Evolutionary conservation across 257 asterid species (phyloP), one percentile per base, ranked within the genome.

Genomic region (Gardenia jasminoides): DNA sequence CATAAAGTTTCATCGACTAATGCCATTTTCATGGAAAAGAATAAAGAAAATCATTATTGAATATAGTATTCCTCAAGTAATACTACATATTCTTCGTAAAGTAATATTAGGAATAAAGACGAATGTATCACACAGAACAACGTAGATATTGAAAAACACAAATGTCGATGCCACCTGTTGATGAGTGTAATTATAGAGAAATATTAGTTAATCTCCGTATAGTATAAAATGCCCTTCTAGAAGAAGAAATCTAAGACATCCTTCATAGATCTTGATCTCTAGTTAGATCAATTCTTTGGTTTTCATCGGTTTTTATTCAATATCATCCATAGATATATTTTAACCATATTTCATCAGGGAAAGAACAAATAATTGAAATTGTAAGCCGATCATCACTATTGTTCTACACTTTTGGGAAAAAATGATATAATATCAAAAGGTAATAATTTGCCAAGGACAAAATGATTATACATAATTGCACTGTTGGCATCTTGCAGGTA

Each of bases 401-500:
- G 24, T 15, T 15, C 20, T 16, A 33, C 36, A 7, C 46, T 4
- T 19, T 19, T 7, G 13, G 11, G 1, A 6, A 66, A 15, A 31
- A 3, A 2, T 33, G 33, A 66, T 31, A 67, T 3, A 36, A 67
- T 13, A 54, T 15, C 16, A 31, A 54, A 70, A 36, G n/a, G 41
- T 36, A 36, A 78, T 10, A 61, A 24, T 59, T 56, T 39, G 70
- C 59, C 52, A 30, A 78, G 17, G 69, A 70, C 70, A 54, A 39
- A 33, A 67, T 52, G 30, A 67, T 69, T 47, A 77, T 67, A 16
- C 56, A 48, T 67, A 13, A 50, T 68, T 13, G 41, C 24, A 66
- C 46, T 66, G 67, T 67, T 52, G 7, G 80, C 39, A 46, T 67
- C 41, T 67, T 77, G 74, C 52, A 31, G 75, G 54, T 31, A 77